Conservation (phyloP, 2,329 filamentous ascomycete species). For the Sclerotinia subarctica region DNA sequence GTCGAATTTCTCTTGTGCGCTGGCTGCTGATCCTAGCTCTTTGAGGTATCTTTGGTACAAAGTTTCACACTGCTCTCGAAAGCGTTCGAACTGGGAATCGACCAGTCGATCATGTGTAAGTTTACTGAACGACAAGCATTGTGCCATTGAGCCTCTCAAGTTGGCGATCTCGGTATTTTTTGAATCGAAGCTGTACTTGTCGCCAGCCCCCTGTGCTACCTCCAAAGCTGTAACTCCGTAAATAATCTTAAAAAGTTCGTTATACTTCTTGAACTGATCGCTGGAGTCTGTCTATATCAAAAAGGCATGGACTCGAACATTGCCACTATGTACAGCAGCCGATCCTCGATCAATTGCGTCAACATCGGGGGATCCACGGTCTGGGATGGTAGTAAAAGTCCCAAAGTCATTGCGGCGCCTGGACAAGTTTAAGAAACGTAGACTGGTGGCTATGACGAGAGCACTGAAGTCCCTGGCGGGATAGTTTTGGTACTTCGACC, state of each 20-base stretch:
- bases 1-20: neutral
- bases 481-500: no score
- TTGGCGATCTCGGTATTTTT: neutral
- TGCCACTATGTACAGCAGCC: neutral
- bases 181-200: neutral
- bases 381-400: no score
- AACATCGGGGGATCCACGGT: no score
- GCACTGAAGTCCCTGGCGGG: no score
- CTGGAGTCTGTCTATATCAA: neutral
- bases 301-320: neutral
- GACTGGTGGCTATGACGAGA: no score
- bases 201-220: neutral
- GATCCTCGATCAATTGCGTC: no score
- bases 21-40: neutral
- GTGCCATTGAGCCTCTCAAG: constrained; percentile 2
- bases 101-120: neutral
- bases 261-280: neutral
- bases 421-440: no score
- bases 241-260: neutral
- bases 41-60: neutral
- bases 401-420: no score
- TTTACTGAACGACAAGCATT: neutral
- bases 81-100: neutral
- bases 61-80: neutral
- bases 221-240: neutral